These are phyloP conservation scores for Phanerodontia chrysosporium DNA, from an alignment of 768 basidiomycete genomes.

Conservation along the genomic window DNA sequence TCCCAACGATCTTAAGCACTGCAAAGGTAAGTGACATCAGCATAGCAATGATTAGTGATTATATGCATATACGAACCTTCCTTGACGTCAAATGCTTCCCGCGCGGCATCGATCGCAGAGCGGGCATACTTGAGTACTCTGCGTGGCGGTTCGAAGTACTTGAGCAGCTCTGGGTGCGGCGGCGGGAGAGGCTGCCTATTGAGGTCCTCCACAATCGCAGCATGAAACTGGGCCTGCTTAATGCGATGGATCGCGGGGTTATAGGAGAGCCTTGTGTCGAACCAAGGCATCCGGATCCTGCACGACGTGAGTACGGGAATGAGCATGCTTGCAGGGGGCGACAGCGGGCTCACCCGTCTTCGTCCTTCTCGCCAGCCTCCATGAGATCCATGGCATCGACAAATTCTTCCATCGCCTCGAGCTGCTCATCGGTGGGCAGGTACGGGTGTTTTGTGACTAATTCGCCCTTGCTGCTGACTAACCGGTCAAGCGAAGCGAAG, in stretches of 20 bases:
- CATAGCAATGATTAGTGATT: neutral
- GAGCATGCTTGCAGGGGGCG: neutral
- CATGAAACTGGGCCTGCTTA: slow-evolving; percentile 92
- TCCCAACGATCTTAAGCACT: slow-evolving; percentile 64
- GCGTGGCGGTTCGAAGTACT: slow-evolving; percentile 79
- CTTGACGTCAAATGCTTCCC: slow-evolving; percentile 69
- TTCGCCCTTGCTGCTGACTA: slow-evolving; percentile 76
- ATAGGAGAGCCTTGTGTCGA: slow-evolving; percentile 68
- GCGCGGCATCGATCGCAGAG: slow-evolving; percentile 55
- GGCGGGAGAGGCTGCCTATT: slow-evolving; percentile 71
- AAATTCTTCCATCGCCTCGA: slow-evolving; percentile 79
- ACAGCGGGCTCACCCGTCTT: slow-evolving; percentile 52
- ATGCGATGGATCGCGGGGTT: slow-evolving; percentile 89
- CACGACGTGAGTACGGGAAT: neutral
- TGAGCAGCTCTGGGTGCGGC: slow-evolving; percentile 79
- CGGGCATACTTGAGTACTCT: slow-evolving; percentile 59
- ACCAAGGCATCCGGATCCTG: slow-evolving; percentile 71
- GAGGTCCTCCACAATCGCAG: slow-evolving; percentile 75
- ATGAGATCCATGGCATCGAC: slow-evolving; percentile 89
- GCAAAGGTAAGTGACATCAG: slow-evolving; percentile 5
- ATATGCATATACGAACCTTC: slow-evolving; percentile 42
- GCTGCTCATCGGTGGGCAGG: slow-evolving; percentile 74
- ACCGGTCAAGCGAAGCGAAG: slow-evolving; percentile 74
- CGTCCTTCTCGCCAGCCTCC: slow-evolving; percentile 70
- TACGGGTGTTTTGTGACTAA: slow-evolving; percentile 71